Percentiles rank a stretch among this genome's conserved stretches.
These are phyloP conservation scores for Trichoderma koningiopsis DNA, from an alignment of 2,329 filamentous ascomycete species.

Conservation along the genomic window DNA sequence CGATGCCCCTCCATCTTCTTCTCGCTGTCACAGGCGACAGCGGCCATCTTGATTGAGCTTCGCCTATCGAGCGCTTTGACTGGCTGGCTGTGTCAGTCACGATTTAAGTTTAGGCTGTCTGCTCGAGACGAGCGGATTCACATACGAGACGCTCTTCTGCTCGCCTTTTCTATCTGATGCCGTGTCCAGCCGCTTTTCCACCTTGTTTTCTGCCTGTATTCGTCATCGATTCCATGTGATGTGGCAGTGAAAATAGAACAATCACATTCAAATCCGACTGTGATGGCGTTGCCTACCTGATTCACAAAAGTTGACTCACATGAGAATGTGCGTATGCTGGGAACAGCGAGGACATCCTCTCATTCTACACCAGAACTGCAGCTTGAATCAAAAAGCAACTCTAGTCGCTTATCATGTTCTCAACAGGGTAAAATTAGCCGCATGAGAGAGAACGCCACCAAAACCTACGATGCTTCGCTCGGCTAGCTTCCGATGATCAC, in stretches of 20 bases:
- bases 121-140: neutral
- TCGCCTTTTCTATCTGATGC: neutral
- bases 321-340: neutral
- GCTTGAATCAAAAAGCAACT: neutral
- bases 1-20: neutral
- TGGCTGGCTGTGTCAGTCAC: neutral
- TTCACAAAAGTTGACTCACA: neutral
- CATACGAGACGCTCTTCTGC: neutral
- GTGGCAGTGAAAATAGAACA: neutral
- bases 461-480: neutral
- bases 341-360: neutral
- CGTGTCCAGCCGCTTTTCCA: neutral
- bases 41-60: neutral
- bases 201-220: neutral
- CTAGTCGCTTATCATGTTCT: neutral
- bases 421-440: conserved; percentile 1
- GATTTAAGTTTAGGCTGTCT: neutral
- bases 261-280: neutral
- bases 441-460: neutral
- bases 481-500: conserved; percentile 6
- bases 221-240: neutral
- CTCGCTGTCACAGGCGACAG: neutral
- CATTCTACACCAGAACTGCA: neutral
- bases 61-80: conserved; percentile 12
- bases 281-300: neutral